Evolutionary conservation across 2,329 filamentous ascomycete genomes (phyloP).

Genomic region (Blumeriella jaapii): DNA sequence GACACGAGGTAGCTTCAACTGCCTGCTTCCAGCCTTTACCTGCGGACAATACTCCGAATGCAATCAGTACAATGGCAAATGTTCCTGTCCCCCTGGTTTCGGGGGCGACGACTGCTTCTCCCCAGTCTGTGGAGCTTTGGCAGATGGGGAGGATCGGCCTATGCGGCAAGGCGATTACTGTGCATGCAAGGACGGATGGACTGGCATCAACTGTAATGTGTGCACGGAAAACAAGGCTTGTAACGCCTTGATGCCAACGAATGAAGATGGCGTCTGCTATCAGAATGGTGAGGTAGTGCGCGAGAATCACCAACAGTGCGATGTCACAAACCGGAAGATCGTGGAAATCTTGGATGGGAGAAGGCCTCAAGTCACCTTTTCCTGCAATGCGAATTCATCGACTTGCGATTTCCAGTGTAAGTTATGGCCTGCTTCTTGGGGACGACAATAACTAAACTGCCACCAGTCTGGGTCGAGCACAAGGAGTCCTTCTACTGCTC

Average conservation of each 20-base stretch:
- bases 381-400: slow-evolving; percentile 62
- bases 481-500: slow-evolving; percentile 94
- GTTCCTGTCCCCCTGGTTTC: slow-evolving; percentile 82
- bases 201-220: slow-evolving; percentile 95
- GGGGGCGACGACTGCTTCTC: slow-evolving; percentile 87
- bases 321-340: slow-evolving; percentile 94
- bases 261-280: slow-evolving; percentile 80
- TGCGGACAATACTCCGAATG: slow-evolving; percentile 87
- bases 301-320: slow-evolving; percentile 95
- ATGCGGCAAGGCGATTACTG: slow-evolving; percentile 63
- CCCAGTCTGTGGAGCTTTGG: slow-evolving; percentile 82
- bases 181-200: slow-evolving; percentile 86
- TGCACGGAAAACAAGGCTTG: slow-evolving; percentile 78
- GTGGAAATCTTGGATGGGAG: slow-evolving; percentile 72
- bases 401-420: slow-evolving; percentile 92
- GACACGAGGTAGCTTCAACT: slow-evolving; percentile 68
- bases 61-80: slow-evolving; percentile 84
- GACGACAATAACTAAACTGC: slow-evolving; percentile 3
- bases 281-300: slow-evolving; percentile 82
- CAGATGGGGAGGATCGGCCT: slow-evolving; percentile 67
- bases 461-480: slow-evolving; percentile 81
- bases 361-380: slow-evolving; percentile 89
- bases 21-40: slow-evolving; percentile 80
- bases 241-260: slow-evolving; percentile 74
- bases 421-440: slow-evolving; percentile 23